These are phyloP conservation scores for Austroboletus olivaceoglutinosus DNA, from an alignment of 1,284 basidiomycete species.

Conservation along the genomic window DNA sequence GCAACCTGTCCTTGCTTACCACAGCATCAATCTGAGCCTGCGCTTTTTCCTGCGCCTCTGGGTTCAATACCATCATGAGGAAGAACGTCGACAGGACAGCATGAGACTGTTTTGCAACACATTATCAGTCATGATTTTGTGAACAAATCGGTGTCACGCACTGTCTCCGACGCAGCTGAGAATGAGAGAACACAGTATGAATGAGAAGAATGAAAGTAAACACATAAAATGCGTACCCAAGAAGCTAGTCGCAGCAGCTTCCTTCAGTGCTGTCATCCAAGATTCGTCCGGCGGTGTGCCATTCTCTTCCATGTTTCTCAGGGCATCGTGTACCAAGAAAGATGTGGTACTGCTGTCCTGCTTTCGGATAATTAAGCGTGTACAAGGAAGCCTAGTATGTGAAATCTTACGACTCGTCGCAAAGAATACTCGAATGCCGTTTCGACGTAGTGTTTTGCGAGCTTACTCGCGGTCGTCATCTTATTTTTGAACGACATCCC, in stretches of 20 bases:
- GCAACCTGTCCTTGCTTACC: conserved; percentile 11
- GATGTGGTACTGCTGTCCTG: neutral
- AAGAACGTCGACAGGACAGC: conserved; percentile 12
- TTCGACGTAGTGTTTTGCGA: conserved; percentile 9
- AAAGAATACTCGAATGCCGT: conserved; percentile 16
- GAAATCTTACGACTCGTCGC: conserved; percentile 3
- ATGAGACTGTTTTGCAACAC: conserved; percentile 3
- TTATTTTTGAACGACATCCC: conserved; percentile 20
- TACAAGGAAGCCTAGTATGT: too few relatives aligned
- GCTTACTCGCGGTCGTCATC: conserved; percentile 2
- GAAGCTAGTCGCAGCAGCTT: conserved; percentile 7
- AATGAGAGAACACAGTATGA: neutral
- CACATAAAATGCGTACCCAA: conserved; percentile 3
- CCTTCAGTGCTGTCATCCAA: conserved; percentile 10
- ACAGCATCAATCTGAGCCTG: conserved; percentile 17
- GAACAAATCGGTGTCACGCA: conserved; percentile 1
- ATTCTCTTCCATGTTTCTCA: conserved; percentile 9
- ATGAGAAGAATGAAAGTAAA: neutral
- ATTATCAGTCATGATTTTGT: neutral
- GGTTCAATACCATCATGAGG: conserved; percentile 17
- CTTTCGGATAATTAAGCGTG: neutral
- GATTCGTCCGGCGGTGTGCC: neutral
- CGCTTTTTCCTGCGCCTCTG: conserved; percentile 9
- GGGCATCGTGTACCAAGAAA: conserved; percentile 15
- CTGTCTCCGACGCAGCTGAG: conserved; percentile 12